phyloP scores from a whole-genome alignment of 129 eudicot species.

The Flaveria robusta region DNA sequence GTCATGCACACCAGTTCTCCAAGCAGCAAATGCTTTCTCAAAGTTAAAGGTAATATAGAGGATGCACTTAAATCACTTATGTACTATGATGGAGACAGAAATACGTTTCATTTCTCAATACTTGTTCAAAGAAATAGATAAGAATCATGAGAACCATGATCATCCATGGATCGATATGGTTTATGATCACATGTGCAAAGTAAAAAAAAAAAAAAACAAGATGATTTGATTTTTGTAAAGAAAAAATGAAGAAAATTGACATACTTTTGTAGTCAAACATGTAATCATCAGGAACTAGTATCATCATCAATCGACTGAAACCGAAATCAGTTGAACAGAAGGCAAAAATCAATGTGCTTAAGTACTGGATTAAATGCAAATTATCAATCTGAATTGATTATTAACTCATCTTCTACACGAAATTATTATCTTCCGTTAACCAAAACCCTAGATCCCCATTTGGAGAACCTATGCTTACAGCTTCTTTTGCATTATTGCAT shows the following conservation, averaged over 20 bases:
- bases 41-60: background rate
- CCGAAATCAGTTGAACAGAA: too few species aligned
- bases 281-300: background rate
- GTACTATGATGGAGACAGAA: background rate
- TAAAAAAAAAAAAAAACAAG: background rate
- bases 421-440: background rate
- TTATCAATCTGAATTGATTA: too few species aligned
- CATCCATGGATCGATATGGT: background rate
- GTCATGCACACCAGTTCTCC: background rate
- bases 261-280: background rate
- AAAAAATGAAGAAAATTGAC: background rate
- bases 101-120: too few species aligned
- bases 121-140: too few species aligned
- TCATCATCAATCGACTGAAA: background rate
- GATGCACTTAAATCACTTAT: background rate
- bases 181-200: slow-evolving; percentile 24
- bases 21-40: background rate
- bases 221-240: background rate
- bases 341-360: too few species aligned
- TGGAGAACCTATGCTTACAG: background rate
- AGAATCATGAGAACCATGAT: background rate
- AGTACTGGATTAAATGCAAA: too few species aligned
- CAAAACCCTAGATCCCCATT: slow-evolving; percentile 8
- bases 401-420: too few species aligned
- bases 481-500: background rate